Conservation (phyloP, 2,329 filamentous ascomycete species). For the Didymella exigua region DNA sequence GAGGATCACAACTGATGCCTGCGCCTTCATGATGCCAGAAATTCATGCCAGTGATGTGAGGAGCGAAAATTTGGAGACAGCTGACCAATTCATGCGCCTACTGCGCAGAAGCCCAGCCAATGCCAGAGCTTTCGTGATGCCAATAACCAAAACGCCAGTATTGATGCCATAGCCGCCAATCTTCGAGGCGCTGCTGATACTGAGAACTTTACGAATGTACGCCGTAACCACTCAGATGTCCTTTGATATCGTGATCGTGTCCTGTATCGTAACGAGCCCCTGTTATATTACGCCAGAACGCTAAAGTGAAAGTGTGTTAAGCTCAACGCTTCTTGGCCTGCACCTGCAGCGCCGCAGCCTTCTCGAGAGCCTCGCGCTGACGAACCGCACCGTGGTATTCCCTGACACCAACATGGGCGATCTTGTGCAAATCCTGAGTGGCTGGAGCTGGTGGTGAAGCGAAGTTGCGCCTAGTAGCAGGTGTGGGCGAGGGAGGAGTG, state of each 20-base stretch:
- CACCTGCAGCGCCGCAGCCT: conserved; percentile 13
- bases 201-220: background rate
- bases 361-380: conserved; percentile 28
- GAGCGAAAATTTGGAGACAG: background rate
- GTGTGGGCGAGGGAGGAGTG: background rate
- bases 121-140: background rate
- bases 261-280: background rate
- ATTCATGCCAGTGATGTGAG: background rate
- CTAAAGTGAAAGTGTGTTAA: background rate
- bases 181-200: background rate
- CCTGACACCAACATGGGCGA: background rate
- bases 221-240: background rate
- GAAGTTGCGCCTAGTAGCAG: background rate
- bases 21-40: background rate
- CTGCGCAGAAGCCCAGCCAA: background rate
- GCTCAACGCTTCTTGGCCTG: conserved; percentile 14
- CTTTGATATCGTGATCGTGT: background rate
- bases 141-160: background rate
- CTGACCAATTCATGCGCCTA: background rate
- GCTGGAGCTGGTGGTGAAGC: background rate
- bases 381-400: conserved; percentile 11
- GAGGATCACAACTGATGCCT: background rate
- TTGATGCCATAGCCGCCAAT: background rate
- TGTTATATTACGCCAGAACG: background rate
- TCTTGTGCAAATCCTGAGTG: background rate